Percentiles rank a stretch among this genome's conserved stretches.
These are phyloP conservation scores for Sporobolomyces pararoseus DNA, from an alignment of 768 basidiomycete genomes.

Conservation along the genomic window DNA sequence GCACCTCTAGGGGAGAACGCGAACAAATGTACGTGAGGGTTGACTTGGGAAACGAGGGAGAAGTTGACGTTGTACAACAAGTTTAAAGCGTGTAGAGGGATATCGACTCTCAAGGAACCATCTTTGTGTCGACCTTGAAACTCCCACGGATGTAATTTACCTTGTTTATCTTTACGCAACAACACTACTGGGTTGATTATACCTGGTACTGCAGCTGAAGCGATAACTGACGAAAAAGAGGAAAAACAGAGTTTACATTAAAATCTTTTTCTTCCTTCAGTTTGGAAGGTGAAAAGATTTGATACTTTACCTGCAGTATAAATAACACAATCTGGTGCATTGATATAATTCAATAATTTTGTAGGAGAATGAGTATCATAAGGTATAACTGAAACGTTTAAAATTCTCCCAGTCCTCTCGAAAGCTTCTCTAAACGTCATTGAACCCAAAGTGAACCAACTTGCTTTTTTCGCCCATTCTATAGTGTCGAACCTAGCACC, in stretches of 20 bases:
- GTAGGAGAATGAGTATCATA: constrained; percentile 64
- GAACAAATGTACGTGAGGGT: constrained; percentile 55
- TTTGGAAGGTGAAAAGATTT: too few species aligned
- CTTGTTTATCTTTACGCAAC: constrained; percentile 55
- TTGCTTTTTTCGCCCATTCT: constrained; percentile 80
- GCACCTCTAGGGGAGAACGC: constrained; percentile 58
- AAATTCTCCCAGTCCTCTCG: constrained; percentile 77
- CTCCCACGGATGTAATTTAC: constrained; percentile 42
- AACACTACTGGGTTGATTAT: constrained; percentile 92
- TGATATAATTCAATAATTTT: constrained; percentile 89
- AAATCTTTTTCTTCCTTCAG: too few species aligned
- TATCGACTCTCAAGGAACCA: constrained; percentile 67
- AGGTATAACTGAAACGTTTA: constrained; percentile 67
- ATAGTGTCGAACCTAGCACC: constrained; percentile 94
- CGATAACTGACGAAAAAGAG: constrained; percentile 28
- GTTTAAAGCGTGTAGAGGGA: constrained; percentile 58
- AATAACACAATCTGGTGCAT: constrained; percentile 74
- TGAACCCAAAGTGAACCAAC: constrained; percentile 68
- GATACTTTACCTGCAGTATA: constrained; percentile 52
- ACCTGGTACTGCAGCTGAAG: constrained; percentile 87
- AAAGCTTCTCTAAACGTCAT: constrained; percentile 96
- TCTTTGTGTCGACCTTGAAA: constrained; percentile 43
- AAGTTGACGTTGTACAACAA: constrained; percentile 67
- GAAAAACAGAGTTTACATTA: too few species aligned
- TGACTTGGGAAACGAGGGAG: constrained; percentile 90